Conservation (phyloP, 2,329 filamentous ascomycete species). For the Bimuria novae-zelandiae region DNA sequence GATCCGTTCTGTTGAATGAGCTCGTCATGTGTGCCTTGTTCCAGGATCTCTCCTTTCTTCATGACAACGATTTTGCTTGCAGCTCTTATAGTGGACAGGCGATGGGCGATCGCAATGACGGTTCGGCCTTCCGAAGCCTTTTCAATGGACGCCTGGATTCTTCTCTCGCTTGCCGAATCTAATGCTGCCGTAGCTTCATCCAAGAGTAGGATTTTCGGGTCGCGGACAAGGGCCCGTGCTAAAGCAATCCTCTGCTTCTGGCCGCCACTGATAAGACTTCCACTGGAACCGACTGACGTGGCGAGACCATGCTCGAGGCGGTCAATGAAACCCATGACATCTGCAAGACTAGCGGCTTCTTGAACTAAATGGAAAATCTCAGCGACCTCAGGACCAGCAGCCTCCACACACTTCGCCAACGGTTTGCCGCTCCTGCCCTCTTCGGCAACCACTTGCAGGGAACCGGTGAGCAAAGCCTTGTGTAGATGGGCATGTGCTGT, state of each 20-base stretch:
- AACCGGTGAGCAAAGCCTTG: slow-evolving; percentile 53
- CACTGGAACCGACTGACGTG: slow-evolving; percentile 57
- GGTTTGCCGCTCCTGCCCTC: slow-evolving; percentile 58
- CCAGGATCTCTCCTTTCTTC: slow-evolving; percentile 43
- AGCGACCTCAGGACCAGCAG: slow-evolving; percentile 49
- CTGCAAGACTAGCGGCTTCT: slow-evolving; percentile 60
- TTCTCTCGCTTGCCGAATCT: slow-evolving; percentile 62
- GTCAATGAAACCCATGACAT: slow-evolving; percentile 62
- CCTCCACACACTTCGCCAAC: slow-evolving; percentile 51
- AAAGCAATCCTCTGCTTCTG: slow-evolving; percentile 66
- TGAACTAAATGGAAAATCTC: slow-evolving; percentile 59
- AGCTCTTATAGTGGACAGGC: slow-evolving; percentile 43
- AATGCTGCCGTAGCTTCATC: slow-evolving; percentile 67
- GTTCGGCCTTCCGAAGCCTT: slow-evolving; percentile 40
- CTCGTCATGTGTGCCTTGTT: slow-evolving; percentile 43
- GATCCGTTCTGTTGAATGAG: slow-evolving; percentile 44
- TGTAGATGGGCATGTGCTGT: slow-evolving; percentile 49
- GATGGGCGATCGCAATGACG: slow-evolving; percentile 46
- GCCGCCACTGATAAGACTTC: slow-evolving; percentile 60
- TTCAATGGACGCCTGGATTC: slow-evolving; percentile 54
- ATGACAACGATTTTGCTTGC: slow-evolving; percentile 48
- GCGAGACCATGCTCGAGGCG: slow-evolving; percentile 56
- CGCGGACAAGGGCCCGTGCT: slow-evolving; percentile 59
- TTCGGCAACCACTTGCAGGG: slow-evolving; percentile 57
- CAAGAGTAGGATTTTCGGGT: slow-evolving; percentile 62